phyloP scores from a whole-genome alignment of 1,139 yeast species.

The Tardiomyces depauwii region DNA sequence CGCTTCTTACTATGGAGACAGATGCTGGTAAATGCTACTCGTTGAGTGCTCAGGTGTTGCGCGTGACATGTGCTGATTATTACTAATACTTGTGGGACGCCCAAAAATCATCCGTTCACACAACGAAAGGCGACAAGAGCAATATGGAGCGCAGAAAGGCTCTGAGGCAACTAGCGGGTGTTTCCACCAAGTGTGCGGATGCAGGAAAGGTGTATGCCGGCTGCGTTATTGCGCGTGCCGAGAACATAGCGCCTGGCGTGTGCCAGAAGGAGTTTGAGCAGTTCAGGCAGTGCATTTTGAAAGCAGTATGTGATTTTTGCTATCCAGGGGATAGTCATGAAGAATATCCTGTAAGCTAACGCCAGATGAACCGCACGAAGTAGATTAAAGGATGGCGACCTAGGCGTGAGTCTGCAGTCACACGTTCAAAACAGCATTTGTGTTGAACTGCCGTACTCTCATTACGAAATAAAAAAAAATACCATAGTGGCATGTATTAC shows the following conservation, averaged over 20 bases:
- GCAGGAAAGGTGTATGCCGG: conserved; percentile 39
- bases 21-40: too few species aligned
- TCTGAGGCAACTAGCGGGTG: conserved; percentile 8
- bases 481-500: background rate
- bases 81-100: too few species aligned
- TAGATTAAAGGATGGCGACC: too few species aligned
- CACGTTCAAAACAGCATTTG: too few species aligned
- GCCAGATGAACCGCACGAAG: too few species aligned
- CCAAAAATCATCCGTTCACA: too few species aligned
- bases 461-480: conserved; percentile 3
- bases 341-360: too few species aligned
- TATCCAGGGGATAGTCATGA: background rate
- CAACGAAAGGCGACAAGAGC: too few species aligned
- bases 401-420: too few species aligned
- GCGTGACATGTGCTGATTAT: too few species aligned
- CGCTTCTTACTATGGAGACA: too few species aligned
- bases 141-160: conserved; percentile 3
- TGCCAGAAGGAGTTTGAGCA: conserved; percentile 46
- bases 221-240: conserved; percentile 47
- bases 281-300: conserved; percentile 47
- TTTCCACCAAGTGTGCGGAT: conserved; percentile 11
- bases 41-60: too few species aligned
- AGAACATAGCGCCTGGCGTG: conserved; percentile 41
- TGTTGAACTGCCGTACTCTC: background rate
- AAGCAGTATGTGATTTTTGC: conserved; percentile 20